Conservation (phyloP, 2,329 filamentous ascomycete genomes). For the Microsporum canis region DNA sequence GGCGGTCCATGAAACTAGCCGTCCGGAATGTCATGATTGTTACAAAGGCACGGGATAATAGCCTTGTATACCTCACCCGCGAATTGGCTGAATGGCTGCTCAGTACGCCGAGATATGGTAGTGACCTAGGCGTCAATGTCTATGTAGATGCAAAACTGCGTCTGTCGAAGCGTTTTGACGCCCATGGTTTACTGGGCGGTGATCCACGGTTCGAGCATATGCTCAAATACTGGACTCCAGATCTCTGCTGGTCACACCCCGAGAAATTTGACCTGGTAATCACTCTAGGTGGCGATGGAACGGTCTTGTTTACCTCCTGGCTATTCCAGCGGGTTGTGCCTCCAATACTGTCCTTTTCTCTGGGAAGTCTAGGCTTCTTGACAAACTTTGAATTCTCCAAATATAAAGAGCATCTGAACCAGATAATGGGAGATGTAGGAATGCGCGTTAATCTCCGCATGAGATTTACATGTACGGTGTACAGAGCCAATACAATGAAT, state of each 20-base stretch:
- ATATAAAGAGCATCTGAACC: conserved; percentile 77
- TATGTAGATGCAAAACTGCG: conserved; percentile 95
- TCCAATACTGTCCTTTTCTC: conserved; percentile 79
- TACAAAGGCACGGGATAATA: conserved; percentile 92
- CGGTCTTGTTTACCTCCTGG: conserved; percentile 91
- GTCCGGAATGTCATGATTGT: conserved; percentile 97
- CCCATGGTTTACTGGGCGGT: conserved; percentile 57
- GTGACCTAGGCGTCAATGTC: conserved; percentile 82
- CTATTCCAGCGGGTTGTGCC: conserved; percentile 92
- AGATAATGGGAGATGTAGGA: conserved; percentile 83
- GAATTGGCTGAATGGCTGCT: conserved; percentile 84
- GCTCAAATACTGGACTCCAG: conserved; percentile 92
- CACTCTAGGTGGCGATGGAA: conserved; percentile 89
- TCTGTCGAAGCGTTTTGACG: conserved; percentile 77
- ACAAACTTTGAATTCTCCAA: conserved; percentile 93
- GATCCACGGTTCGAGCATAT: conserved; percentile 69
- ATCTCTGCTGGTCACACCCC: conserved; percentile 84
- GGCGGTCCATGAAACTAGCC: conserved; percentile 79
- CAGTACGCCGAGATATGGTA: conserved; percentile 77
- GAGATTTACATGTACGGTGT: conserved; percentile 97
- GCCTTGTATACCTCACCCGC: conserved; percentile 75
- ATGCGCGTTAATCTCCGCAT: conserved; percentile 98
- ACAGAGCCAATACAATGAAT: conserved; percentile 50
- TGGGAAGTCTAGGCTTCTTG: conserved; percentile 87
- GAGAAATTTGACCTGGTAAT: conserved; percentile 95